Evolutionary conservation across 805 yeast species (phyloP), one percentile per base, ranked within the genome.

Genomic region (Lachancea dasiensis): DNA sequence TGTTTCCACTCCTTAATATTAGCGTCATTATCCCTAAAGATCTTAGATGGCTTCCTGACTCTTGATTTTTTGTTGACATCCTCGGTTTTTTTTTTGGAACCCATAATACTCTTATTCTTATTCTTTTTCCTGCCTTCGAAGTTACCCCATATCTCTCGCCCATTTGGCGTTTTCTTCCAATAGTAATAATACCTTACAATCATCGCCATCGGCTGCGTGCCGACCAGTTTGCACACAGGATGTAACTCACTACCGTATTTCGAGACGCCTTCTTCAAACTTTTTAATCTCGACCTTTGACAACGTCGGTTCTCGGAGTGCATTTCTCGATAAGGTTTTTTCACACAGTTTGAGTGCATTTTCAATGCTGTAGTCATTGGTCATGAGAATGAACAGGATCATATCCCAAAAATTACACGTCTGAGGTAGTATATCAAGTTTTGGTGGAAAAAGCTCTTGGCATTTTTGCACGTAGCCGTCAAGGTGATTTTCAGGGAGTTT

Each of bases 91-190:
- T 44, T 27, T 27, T 46, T 32, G 6, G 49, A 39, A 3, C 28
- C 27, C 23, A 28, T 14, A 19, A 22, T 48, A 38, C 53, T 43
- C 41, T 47, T 46, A 21, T 48, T 60, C 44, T 73, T 77, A 54
- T 81, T 82, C 47, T 77, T 77, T 27, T 69, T 59, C 36, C 95
- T 62, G 1, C 92, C 94, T 29, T 77, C 79, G 53, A 63, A 85
- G 51, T 80, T 78, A 24, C 86, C 95, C 95, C 97, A 85, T 13
- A 86, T 82, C 28, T 57, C 54, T 45, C 73, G 78, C 0, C 97
- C 97, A 30, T 69, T 69, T 21, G 72, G 65, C 0, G 95, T 81
- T 57, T 89, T 89, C 60, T 89, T 89, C 97, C 97, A 90, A 37
- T 86, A 64, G 51, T 90, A 90, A 52, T 86, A 90, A 56, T 71